phyloP scores from a whole-genome alignment of 352 stramenopile species.

The Proteromonas lacertae region DNA sequence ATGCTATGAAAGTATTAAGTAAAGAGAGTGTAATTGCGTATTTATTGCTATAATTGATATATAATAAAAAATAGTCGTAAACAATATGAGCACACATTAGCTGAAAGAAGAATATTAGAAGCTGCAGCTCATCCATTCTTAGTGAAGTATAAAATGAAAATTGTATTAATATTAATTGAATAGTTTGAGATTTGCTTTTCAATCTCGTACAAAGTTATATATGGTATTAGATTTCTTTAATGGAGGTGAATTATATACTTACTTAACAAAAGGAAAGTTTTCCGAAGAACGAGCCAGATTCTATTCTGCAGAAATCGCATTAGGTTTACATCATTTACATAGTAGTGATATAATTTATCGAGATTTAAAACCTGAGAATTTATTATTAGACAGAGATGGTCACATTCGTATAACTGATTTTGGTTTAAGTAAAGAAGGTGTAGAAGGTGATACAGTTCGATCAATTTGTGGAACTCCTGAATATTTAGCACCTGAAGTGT shows the following conservation, averaged over 20 bases:
- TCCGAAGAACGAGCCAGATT: conserved; percentile 56
- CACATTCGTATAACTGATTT: conserved; percentile 94
- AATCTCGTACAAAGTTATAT: conserved; percentile 70
- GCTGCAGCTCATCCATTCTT: conserved; percentile 90
- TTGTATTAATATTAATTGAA: no score
- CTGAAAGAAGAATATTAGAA: conserved; percentile 71
- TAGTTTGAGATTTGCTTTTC: conserved; percentile 82
- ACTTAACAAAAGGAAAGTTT: conserved; percentile 59
- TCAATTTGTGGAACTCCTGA: conserved; percentile 86
- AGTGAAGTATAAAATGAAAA: conserved; percentile 59
- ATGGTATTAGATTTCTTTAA: conserved; percentile 92
- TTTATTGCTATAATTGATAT: no score
- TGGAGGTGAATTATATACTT: conserved; percentile 70
- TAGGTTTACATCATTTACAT: conserved; percentile 73
- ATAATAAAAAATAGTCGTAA: no score
- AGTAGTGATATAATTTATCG: no score
- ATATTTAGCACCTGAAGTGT: no score
- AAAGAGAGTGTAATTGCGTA: conserved; percentile 95
- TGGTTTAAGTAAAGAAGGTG: conserved; percentile 83
- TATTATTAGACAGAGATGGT: no score
- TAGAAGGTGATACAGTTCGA: conserved; percentile 57
- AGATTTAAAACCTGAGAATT: no score
- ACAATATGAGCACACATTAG: conserved; percentile 92
- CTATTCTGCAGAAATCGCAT: conserved; percentile 78
- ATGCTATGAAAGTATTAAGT: conserved; percentile 89